Base-by-base conservation (phyloP, 352 stramenopile genomes). In the Phytophthora foliorum region DNA sequence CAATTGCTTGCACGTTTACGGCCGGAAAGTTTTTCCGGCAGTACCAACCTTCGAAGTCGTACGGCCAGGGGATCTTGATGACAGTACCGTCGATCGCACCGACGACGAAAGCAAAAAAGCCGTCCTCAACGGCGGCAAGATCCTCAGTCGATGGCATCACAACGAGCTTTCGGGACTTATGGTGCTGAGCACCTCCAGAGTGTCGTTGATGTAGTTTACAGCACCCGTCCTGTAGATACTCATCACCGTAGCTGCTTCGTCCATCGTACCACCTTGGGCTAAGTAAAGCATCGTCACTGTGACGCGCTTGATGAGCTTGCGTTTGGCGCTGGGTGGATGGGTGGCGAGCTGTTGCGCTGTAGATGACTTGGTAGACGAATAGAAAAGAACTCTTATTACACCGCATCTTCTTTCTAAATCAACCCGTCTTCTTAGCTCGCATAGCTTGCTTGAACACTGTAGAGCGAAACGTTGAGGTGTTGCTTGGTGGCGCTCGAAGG, bases 121-220 rank as follows among this genome's bases (percentile, higher is more conserved):
- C 60, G 38, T 39, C 32, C 29, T 65, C 55, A 7, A 64, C 34
- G 5, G 16, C 36, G 3, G 44, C 11, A 1, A 72, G 3, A 38
- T 72, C 63, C 2, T 14, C 14, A 6, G 19, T 10, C 2, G 19
- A 56, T 8, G 53, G 66, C 22, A 66, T 39, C 27, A 36, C 4
- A 5, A 62, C 24, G 14, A 29, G 13, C 2, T 17, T 29, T n/a
- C 16, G 11, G 4, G 45, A 46, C 42, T n/a, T n/a, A 66, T 67
- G 29, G 17, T 21, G 21, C 31, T 56, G 27, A 66, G 63, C 3
- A 52, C 34, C 21, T 31, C 41, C 10, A 63, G 14, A 9, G 14
- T 48, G 2, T 74, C 46, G 29, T 65, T 66, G 13, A 69, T 74
- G 44, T 74, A 74, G 17, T 61, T 41, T 7, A 66, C 32, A 17